A percentile compares a stretch with the other conserved stretches of the same genome.
Evolutionary conservation across 2,329 filamentous ascomycete species (phyloP).

Genomic region (Colletotrichum theobromicola): DNA sequence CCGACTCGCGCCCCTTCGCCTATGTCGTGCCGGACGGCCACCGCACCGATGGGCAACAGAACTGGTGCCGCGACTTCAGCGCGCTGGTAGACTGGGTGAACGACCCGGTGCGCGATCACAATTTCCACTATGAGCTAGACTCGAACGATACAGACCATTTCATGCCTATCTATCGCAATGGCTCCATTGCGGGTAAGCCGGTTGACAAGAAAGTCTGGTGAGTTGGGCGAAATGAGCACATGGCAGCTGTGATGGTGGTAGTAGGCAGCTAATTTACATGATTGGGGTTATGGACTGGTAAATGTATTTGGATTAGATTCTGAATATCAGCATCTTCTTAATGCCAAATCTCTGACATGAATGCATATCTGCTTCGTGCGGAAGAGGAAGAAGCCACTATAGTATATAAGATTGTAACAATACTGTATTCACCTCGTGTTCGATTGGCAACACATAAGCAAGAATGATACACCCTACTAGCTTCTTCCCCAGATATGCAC

Average conservation of each 20-base stretch:
- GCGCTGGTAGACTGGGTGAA: background rate
- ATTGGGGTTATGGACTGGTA: background rate
- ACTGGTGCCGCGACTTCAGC: background rate
- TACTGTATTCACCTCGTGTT: background rate
- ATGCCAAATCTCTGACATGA: no score
- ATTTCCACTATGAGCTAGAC: background rate
- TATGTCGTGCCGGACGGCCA: background rate
- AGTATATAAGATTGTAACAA: background rate
- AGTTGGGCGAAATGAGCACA: background rate
- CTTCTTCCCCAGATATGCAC: background rate
- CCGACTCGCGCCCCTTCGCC: background rate
- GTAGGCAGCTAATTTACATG: background rate
- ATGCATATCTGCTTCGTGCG: background rate
- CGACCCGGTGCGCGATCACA: background rate
- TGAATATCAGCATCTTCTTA: no score
- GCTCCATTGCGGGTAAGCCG: background rate
- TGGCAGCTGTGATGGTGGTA: background rate
- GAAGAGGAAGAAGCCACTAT: background rate
- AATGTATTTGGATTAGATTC: background rate
- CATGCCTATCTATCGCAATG: background rate
- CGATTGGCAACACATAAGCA: background rate
- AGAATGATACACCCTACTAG: fast-evolving
- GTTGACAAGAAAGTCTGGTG: background rate
- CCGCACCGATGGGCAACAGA: background rate
- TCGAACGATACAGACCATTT: background rate